Conservation (phyloP, 106 monocot genomes). For the Dioscorea zingiberensis region DNA sequence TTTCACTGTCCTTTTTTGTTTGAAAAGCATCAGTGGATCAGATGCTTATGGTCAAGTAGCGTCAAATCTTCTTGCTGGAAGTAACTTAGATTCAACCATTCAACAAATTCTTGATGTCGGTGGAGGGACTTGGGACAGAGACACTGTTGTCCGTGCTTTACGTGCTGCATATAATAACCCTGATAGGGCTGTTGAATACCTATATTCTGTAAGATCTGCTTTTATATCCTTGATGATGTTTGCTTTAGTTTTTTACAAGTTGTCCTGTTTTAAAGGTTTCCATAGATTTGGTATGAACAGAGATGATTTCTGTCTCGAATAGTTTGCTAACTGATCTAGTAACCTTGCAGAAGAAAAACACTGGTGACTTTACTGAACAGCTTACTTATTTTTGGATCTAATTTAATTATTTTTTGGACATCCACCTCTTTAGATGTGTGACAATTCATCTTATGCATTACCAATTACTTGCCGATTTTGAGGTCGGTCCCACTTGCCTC, state of each 20-base stretch:
- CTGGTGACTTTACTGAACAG: no score
- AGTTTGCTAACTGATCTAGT: no score
- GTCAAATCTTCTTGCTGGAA: conserved; percentile 58
- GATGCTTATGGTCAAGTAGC: conserved; percentile 63
- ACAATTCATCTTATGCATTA: no score
- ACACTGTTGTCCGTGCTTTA: conserved; percentile 48
- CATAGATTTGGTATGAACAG: neutral
- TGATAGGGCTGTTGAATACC: conserved; percentile 64
- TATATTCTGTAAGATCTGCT: conserved; percentile 46
- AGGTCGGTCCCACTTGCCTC: no score
- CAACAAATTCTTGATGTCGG: conserved; percentile 67
- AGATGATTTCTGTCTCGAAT: no score
- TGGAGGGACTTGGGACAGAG: conserved; percentile 61
- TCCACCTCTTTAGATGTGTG: no score
- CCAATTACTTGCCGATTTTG: no score
- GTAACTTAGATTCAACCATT: conserved; percentile 42
- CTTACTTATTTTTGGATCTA: no score
- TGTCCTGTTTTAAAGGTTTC: neutral
- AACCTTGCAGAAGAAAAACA: no score
- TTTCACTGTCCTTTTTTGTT: neutral
- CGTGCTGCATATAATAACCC: conserved; percentile 69
- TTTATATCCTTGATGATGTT: neutral
- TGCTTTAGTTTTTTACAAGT: neutral
- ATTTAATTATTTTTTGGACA: no score
- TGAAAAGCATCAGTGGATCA: conserved; percentile 19